Conservation (phyloP, 768 basidiomycete species). For the Artomyces pyxidatus region DNA sequence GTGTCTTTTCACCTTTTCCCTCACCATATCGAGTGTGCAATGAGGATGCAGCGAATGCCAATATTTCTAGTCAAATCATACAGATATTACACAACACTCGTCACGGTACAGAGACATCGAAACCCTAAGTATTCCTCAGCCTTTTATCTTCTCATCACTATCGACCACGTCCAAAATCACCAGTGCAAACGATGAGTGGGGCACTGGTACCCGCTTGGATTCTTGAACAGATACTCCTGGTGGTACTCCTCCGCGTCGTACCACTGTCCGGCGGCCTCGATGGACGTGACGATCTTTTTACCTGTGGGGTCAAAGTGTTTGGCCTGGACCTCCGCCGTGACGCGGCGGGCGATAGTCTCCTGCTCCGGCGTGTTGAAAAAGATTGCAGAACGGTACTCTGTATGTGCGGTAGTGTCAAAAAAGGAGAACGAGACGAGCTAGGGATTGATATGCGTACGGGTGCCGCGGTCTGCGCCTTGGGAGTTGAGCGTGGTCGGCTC, state of each 20-base stretch:
- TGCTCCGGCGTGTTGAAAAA: constrained; percentile 77
- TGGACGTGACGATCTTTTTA: constrained; percentile 70
- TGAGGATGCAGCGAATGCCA: too few species aligned
- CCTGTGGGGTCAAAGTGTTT: constrained; percentile 71
- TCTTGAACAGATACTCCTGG: constrained; percentile 75
- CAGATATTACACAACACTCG: too few species aligned
- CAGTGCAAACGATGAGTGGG: constrained; percentile 82
- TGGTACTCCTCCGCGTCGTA: constrained; percentile 80
- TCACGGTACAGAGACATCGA: too few species aligned
- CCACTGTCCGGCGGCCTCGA: constrained; percentile 66
- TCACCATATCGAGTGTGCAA: too few species aligned
- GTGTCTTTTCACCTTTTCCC: too few species aligned
- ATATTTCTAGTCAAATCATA: too few species aligned
- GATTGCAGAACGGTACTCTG: constrained; percentile 92
- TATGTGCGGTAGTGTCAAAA: not conserved
- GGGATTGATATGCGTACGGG: constrained; percentile 45
- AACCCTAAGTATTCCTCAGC: too few species aligned
- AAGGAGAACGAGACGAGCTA: not conserved
- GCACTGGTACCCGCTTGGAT: constrained; percentile 87
- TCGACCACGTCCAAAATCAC: constrained; percentile 30
- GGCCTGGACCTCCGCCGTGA: constrained; percentile 77
- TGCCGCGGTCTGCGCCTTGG: constrained; percentile 72
- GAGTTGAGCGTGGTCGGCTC: constrained; percentile 80
- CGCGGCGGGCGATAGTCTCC: constrained; percentile 55
- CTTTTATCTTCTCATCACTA: not conserved